phyloP scores from a whole-genome alignment of 805 yeast genomes.

The Ascoidea asiatica region DNA sequence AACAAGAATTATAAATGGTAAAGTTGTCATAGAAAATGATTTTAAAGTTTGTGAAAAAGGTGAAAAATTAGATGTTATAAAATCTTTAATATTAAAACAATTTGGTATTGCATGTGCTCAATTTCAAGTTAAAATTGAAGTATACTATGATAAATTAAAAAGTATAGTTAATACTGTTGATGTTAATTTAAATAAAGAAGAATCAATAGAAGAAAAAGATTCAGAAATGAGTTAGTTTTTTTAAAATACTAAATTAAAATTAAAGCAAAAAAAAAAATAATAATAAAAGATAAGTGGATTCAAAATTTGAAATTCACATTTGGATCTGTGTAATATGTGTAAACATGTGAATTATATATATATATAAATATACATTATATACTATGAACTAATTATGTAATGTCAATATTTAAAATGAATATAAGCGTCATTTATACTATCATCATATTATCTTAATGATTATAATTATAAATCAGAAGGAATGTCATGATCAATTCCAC shows the following conservation, averaged over 20 bases:
- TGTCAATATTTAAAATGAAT: not conserved
- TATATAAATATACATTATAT: too few relatives aligned
- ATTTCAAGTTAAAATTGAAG: slow-evolving; percentile 70
- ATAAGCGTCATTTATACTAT: too few relatives aligned
- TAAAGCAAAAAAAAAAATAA: too few relatives aligned
- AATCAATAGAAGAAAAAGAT: too few relatives aligned
- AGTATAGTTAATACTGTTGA: too few relatives aligned
- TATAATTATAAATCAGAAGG: slow-evolving; percentile 1
- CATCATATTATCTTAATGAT: not conserved
- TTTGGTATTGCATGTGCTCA: slow-evolving; percentile 93
- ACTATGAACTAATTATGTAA: not conserved
- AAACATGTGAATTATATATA: not conserved
- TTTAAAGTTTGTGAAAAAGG: slow-evolving; percentile 73
- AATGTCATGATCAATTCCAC: slow-evolving; percentile 28
- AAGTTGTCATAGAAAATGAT: slow-evolving; percentile 63
- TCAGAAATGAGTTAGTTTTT: too few relatives aligned
- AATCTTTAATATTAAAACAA: slow-evolving; percentile 83
- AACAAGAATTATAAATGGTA: slow-evolving; percentile 81
- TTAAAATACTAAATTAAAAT: too few relatives aligned
- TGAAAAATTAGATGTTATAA: slow-evolving; percentile 72
- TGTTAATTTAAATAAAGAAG: too few relatives aligned
- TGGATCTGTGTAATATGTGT: too few relatives aligned
- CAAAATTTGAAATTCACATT: too few relatives aligned
- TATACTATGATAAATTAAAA: slow-evolving; percentile 66
- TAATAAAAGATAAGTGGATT: too few relatives aligned